Percentiles rank a stretch among this genome's conserved stretches.
phyloP scores from a whole-genome alignment of 2,329 filamentous ascomycete genomes.

The Sarocladium strictum region DNA sequence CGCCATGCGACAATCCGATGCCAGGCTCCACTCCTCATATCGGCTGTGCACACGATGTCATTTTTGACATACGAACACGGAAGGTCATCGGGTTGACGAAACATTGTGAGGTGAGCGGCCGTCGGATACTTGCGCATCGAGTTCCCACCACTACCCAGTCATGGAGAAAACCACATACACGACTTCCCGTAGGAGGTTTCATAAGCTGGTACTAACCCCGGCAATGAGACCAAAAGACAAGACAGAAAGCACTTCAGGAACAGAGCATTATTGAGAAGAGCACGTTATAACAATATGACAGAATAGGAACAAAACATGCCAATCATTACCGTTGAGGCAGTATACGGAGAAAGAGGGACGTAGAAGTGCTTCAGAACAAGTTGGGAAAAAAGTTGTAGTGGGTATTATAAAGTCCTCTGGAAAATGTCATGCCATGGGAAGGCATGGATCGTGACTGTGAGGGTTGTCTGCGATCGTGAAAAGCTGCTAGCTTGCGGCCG shows the following conservation, averaged over 20 bases:
- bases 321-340: neutral
- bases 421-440: neutral
- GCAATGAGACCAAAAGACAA: too few relatives aligned
- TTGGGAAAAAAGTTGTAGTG: neutral
- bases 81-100: neutral
- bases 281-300: neutral
- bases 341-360: neutral
- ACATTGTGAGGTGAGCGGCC: neutral
- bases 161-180: neutral
- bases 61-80: neutral
- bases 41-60: neutral
- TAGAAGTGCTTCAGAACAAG: neutral
- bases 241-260: too few relatives aligned
- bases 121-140: neutral
- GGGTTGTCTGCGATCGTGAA: neutral
- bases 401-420: neutral
- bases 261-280: neutral
- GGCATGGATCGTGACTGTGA: neutral
- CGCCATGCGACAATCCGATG: neutral
- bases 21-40: neutral
- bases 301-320: neutral
- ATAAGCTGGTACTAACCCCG: too few relatives aligned
- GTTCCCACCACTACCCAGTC: too few relatives aligned
- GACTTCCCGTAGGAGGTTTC: neutral
- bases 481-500: conserved; percentile 3